Evolutionary conservation across 2,329 filamentous ascomycete species (phyloP).

Genomic region (Fusarium dlaminii): DNA sequence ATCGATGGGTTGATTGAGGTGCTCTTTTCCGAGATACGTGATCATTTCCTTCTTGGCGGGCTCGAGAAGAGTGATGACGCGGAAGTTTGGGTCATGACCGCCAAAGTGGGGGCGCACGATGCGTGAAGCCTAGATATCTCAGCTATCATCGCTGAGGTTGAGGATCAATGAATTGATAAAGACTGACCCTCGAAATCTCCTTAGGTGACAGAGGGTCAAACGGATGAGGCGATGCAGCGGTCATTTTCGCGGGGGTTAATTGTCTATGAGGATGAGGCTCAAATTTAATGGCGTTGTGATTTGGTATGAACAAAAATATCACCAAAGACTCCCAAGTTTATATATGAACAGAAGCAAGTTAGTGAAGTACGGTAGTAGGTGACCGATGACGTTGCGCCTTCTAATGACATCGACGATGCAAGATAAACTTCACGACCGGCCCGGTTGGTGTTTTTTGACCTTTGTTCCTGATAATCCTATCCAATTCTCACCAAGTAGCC

Average conservation of each 20-base stretch:
- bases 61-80: constrained; percentile 60
- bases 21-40: constrained; percentile 55
- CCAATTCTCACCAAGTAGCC: neutral
- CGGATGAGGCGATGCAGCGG: constrained; percentile 21
- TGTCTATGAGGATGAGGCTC: neutral
- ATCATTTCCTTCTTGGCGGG: constrained; percentile 60
- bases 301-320: neutral
- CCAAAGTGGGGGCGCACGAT: constrained; percentile 38
- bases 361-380: neutral
- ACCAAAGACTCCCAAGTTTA: neutral
- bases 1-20: constrained; percentile 26
- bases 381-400: neutral
- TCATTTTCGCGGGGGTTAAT: neutral
- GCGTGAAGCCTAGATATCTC: constrained; percentile 30
- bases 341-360: neutral
- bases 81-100: constrained; percentile 50
- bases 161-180: no score
- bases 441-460: neutral
- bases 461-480: neutral
- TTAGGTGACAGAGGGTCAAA: constrained; percentile 41
- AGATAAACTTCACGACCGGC: neutral
- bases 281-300: no score
- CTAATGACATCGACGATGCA: neutral
- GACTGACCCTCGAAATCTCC: constrained; percentile 39
- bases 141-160: neutral